Conservation (phyloP, 2,329 filamentous ascomycete genomes). For the Colletotrichum sp. region DNA sequence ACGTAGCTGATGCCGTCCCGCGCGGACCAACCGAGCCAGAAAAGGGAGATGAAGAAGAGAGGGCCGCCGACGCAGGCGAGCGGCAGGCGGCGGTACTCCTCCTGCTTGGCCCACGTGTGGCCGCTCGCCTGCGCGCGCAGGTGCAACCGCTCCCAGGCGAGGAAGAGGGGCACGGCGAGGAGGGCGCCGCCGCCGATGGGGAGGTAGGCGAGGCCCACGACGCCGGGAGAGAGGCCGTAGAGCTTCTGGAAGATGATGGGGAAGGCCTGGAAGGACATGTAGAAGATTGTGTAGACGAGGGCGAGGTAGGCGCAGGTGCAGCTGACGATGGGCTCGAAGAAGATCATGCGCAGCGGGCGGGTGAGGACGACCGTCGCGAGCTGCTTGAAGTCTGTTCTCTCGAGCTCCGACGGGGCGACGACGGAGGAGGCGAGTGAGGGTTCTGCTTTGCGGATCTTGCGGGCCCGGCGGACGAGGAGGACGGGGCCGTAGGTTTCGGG, state of each 20-base stretch:
- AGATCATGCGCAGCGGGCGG: conserved; percentile 73
- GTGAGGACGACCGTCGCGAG: conserved; percentile 73
- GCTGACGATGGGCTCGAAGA: conserved; percentile 74
- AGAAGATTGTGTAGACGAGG: conserved; percentile 68
- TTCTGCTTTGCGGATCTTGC: conserved; percentile 58
- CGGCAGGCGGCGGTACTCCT: conserved; percentile 73
- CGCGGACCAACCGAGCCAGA: conserved; percentile 68
- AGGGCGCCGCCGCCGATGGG: conserved; percentile 69
- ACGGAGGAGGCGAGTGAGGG: conserved; percentile 49
- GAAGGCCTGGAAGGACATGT: conserved; percentile 80
- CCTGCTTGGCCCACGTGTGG: conserved; percentile 62
- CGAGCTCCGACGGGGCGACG: conserved; percentile 66
- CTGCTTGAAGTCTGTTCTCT: conserved; percentile 59
- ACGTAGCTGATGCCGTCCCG: conserved; percentile 51
- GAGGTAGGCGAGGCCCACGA: conserved; percentile 71
- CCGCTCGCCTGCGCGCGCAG: conserved; percentile 23
- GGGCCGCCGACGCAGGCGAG: conserved; percentile 74
- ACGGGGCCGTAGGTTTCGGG: conserved; percentile 68
- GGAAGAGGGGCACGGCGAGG: conserved; percentile 64
- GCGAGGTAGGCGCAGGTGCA: conserved; percentile 74
- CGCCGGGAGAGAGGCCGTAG: conserved; percentile 67
- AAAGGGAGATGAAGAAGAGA: conserved; percentile 58
- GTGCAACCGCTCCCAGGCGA: conserved; percentile 53
- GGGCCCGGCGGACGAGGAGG: conserved; percentile 61
- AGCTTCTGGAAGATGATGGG: conserved; percentile 69